Evolutionary conservation across 345 rosid species (phyloP).

Genomic region (Trapa bicornis): DNA sequence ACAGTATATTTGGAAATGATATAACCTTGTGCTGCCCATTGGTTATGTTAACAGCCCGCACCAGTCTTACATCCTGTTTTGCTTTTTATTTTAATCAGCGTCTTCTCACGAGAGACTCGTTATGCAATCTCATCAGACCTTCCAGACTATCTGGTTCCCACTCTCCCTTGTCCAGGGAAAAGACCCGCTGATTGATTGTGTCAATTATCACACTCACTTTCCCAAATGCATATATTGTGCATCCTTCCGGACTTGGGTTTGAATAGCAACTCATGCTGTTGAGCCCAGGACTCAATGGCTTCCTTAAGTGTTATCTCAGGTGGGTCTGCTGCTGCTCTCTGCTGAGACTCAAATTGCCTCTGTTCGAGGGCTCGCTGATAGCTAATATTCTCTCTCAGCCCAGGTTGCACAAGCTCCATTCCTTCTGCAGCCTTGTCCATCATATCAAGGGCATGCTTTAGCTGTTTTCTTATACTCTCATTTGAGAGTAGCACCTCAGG

Average conservation of each 20-base stretch:
- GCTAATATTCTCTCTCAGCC: constrained; percentile 49
- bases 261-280: constrained; percentile 60
- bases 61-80: too few relatives aligned
- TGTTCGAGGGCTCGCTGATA: constrained; percentile 51
- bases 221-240: constrained; percentile 77
- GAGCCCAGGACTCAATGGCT: constrained; percentile 72
- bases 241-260: constrained; percentile 67
- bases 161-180: constrained; percentile 54
- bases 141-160: constrained; percentile 68
- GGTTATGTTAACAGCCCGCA: not conserved
- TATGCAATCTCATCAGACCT: constrained; percentile 63
- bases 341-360: constrained; percentile 58
- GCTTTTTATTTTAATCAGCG: constrained; percentile 22
- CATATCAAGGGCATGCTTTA: constrained; percentile 64
- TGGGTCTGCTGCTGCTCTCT: constrained; percentile 31
- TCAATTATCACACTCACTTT: constrained; percentile 62
- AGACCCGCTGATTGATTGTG: constrained; percentile 49
- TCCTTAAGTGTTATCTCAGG: constrained; percentile 64
- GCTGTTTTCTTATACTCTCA: constrained; percentile 63
- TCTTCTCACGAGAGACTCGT: constrained; percentile 35
- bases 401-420: constrained; percentile 56
- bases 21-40: not conserved
- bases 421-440: constrained; percentile 70
- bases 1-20: not conserved
- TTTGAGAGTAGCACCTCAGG: constrained; percentile 70